phyloP scores from a whole-genome alignment of 495 filamentous ascomycete species.

The Jackrogersella minutella region DNA sequence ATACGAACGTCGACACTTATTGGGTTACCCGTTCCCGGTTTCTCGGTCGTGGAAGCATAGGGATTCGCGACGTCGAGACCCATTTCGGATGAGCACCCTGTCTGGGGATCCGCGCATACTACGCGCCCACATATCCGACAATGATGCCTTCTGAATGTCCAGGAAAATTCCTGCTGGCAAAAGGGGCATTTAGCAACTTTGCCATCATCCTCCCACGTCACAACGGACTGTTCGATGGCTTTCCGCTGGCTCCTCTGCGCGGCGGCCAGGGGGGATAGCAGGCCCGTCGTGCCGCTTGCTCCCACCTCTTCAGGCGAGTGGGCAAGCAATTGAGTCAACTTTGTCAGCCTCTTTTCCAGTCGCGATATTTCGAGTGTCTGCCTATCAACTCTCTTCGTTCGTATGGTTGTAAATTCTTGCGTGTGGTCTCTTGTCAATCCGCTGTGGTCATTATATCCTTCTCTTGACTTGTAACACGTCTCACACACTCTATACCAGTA shows the following conservation, averaged over 20 bases:
- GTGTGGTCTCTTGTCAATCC: slow-evolving; percentile 76
- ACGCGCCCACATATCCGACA: slow-evolving; percentile 92
- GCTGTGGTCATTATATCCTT: slow-evolving; percentile 91
- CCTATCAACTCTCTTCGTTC: slow-evolving; percentile 82
- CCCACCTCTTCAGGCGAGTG: slow-evolving; percentile 70
- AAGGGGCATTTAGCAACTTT: slow-evolving; percentile 84
- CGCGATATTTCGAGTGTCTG: slow-evolving; percentile 84
- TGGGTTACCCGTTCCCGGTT: slow-evolving; percentile 52
- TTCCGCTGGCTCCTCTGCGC: slow-evolving; percentile 72
- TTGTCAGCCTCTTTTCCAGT: slow-evolving; percentile 89
- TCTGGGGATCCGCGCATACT: slow-evolving; percentile 85
- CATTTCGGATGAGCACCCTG: slow-evolving; percentile 85
- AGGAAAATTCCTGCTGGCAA: slow-evolving; percentile 93
- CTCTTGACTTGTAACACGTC: slow-evolving; percentile 95
- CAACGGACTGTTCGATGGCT: slow-evolving; percentile 85
- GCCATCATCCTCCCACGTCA: slow-evolving; percentile 94
- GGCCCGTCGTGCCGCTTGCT: slow-evolving; percentile 36
- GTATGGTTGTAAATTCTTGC: slow-evolving; percentile 67
- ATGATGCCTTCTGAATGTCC: slow-evolving; percentile 90
- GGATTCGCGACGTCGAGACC: slow-evolving; percentile 72
- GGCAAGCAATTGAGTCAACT: slow-evolving; percentile 83
- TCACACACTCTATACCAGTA: slow-evolving; percentile 96
- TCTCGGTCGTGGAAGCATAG: slow-evolving; percentile 33
- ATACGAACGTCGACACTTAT: slow-evolving; percentile 84
- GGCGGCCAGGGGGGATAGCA: slow-evolving; percentile 50